These are phyloP conservation scores for Komagataella populi DNA, from an alignment of 805 yeast species.

Conservation along the genomic window DNA sequence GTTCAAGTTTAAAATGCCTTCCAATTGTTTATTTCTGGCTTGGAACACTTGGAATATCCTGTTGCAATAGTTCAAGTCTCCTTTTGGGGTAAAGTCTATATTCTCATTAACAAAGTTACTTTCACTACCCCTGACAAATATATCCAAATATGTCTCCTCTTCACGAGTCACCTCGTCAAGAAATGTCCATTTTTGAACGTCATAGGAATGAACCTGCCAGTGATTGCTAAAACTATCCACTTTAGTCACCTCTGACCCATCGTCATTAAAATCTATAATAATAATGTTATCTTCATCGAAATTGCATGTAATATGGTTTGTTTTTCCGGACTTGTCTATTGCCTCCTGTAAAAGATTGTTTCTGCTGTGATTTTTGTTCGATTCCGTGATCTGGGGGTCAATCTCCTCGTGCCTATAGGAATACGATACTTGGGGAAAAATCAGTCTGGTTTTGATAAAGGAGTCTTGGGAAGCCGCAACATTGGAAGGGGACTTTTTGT, in stretches of 20 bases:
- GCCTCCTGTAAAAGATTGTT: background rate
- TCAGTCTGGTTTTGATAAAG: background rate
- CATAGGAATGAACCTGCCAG: constrained; percentile 8
- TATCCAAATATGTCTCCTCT: background rate
- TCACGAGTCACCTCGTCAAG: constrained; percentile 1
- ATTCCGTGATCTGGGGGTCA: background rate
- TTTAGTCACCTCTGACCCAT: background rate
- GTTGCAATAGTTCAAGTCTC: constrained; percentile 10
- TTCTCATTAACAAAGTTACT: constrained; percentile 9
- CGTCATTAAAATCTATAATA: constrained; percentile 5
- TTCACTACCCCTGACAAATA: constrained; percentile 8
- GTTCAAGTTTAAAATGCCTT: constrained; percentile 1
- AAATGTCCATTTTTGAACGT: constrained; percentile 2
- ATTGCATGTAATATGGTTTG: background rate
- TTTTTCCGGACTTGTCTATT: background rate
- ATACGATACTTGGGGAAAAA: background rate
- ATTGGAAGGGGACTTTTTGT: background rate
- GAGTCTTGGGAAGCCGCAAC: background rate
- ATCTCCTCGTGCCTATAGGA: background rate
- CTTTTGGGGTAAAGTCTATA: constrained; percentile 9
- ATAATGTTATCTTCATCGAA: constrained; percentile 2
- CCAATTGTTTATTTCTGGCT: constrained; percentile 10
- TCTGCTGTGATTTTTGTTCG: background rate
- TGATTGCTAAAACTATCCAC: constrained; percentile 3
- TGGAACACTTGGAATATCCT: constrained; percentile 10